Conservation (phyloP, 2,329 filamentous ascomycete genomes). For the Drechslerella coelobrocha region DNA sequence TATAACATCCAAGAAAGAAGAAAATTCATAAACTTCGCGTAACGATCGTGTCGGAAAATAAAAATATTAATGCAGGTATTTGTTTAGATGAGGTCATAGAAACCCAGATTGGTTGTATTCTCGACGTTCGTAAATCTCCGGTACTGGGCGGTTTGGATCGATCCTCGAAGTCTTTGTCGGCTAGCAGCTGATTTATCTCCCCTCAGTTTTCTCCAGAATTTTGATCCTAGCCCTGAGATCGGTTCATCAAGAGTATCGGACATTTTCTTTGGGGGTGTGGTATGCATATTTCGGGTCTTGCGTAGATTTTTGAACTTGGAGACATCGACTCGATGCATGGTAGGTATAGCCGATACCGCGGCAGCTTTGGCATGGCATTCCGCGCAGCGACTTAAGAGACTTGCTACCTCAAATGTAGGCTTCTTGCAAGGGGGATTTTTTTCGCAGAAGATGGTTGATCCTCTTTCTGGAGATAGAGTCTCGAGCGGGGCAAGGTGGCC, state of each 20-base stretch:
- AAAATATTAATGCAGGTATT: background rate
- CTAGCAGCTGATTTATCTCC: constrained; percentile 3
- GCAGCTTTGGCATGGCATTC: constrained; percentile 42
- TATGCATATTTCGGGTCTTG: constrained; percentile 15
- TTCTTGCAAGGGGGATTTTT: constrained; percentile 47
- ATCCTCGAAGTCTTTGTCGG: constrained; percentile 20
- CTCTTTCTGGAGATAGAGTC: constrained; percentile 23
- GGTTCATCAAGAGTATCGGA: constrained; percentile 13
- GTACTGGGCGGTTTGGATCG: constrained; percentile 20
- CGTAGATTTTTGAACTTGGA: constrained; percentile 45
- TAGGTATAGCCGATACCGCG: constrained; percentile 25
- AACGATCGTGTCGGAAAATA: background rate
- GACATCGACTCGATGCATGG: constrained; percentile 46
- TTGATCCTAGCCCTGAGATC: constrained; percentile 22
- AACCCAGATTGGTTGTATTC: constrained; percentile 19
- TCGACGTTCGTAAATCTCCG: constrained; percentile 20
- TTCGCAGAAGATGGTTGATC: constrained; percentile 35
- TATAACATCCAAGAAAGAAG: constrained; percentile 3
- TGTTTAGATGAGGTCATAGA: constrained; percentile 36
- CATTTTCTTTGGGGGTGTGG: constrained; percentile 1
- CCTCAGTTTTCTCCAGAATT: constrained; percentile 37
- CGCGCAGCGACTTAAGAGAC: constrained; percentile 34
- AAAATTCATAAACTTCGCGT: constrained; percentile 5
- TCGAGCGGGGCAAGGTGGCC: constrained; percentile 41
- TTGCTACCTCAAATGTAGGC: constrained; percentile 41